Base-by-base conservation (phyloP, 495 filamentous ascomycete species). In the Penicillium silybi region DNA sequence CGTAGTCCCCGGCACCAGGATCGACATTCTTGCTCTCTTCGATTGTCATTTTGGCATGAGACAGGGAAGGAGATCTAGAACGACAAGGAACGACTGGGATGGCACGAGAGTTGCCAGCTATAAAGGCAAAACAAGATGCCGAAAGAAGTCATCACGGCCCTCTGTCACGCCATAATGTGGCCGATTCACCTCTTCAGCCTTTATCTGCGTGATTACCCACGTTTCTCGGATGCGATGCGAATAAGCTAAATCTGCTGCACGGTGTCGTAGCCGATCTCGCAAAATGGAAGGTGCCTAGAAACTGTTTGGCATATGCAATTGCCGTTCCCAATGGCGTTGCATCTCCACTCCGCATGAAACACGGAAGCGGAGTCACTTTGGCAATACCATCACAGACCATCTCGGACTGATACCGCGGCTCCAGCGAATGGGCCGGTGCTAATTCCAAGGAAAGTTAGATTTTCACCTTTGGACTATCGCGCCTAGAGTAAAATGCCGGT, bases 81-180 rank as follows among this genome's bases (percentile, higher is more conserved):
- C 17, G 11, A 23, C 2, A 13, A 34, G 23, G n/a, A 2, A 23
- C 7, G n/a, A 0, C 13, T 13, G 1, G 11, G 17, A 15, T 44
- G 10, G 11, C 11, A 32, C 4, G 13, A 27, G 15, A 25, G n/a
- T 25, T 10, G 9, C 37, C 27, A 20, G 41, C 41, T 29, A 41
- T 52, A 48, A 48, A 49, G 43, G 44, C 37, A 48, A 8, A 15
- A 32, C 8, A 17, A 32, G 13, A 10, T 13, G 13, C 18, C 42
- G 16, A 20, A 48, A 51, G 29, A 35, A 59, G 29, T 15, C 44
- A 50, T 52, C 27, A 13, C 17, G 18, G 17, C 35, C 40, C 4
- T 47, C 37, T 55, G 62, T 52, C 59, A 65, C 62, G 62, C 56
- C 62, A 65, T 65, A 25, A 16, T 41, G 25, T 48, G 26, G 42